These are phyloP conservation scores for Alternaria solani DNA, from an alignment of 2,329 filamentous ascomycete genomes.

Conservation along the genomic window DNA sequence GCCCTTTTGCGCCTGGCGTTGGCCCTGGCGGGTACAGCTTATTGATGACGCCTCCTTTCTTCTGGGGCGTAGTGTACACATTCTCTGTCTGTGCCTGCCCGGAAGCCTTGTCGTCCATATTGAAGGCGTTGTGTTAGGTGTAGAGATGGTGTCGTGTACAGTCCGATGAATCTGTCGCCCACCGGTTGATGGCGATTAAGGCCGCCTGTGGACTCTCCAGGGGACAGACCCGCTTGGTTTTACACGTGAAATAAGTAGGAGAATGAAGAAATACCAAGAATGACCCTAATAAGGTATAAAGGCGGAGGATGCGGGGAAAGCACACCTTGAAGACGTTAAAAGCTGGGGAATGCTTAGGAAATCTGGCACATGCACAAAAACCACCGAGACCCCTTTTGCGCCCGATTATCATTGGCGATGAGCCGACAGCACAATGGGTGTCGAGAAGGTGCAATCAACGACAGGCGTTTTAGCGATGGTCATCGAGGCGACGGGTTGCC, in stretches of 20 bases:
- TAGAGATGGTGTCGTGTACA: constrained; percentile 1
- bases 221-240: neutral
- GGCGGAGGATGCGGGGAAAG: constrained; percentile 40
- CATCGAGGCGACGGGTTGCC: constrained; percentile 26
- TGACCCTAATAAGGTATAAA: constrained; percentile 17
- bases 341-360: constrained; percentile 23
- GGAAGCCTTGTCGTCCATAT: constrained; percentile 38
- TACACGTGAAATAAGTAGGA: constrained; percentile 7
- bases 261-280: constrained; percentile 8
- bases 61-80: constrained; percentile 28
- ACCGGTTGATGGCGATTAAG: constrained; percentile 1
- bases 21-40: constrained; percentile 46
- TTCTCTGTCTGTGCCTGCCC: constrained; percentile 23
- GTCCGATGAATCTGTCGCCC: neutral
- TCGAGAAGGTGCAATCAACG: constrained; percentile 38
- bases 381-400: constrained; percentile 21
- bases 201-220: neutral
- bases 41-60: constrained; percentile 42
- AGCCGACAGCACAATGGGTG: constrained; percentile 25
- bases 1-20: constrained; percentile 39
- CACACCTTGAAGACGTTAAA: constrained; percentile 25
- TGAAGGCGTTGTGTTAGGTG: constrained; percentile 9
- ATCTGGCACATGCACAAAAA: constrained; percentile 38
- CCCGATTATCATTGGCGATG: constrained; percentile 27
- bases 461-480: constrained; percentile 23